phyloP scores from a whole-genome alignment of 2,329 filamentous ascomycete genomes.

The Ophiostoma ulmi region DNA sequence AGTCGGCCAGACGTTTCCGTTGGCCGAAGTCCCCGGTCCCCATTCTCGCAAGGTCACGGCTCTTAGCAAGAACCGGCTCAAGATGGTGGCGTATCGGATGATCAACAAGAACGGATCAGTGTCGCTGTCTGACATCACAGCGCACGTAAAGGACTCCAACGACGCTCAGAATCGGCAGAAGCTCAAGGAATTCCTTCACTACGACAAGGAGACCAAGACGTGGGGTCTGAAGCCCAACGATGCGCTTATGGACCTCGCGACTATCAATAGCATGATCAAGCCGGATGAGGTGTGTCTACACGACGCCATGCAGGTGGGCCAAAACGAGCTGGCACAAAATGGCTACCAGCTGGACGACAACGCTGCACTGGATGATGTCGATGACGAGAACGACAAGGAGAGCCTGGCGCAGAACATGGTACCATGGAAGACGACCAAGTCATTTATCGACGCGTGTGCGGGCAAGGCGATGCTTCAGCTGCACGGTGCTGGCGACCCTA shows the following conservation, averaged over 20 bases:
- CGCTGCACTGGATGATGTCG: conserved; percentile 60
- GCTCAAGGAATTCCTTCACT: conserved; percentile 91
- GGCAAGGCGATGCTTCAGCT: conserved; percentile 96
- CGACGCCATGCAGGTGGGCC: conserved; percentile 93
- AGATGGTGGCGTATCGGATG: conserved; percentile 90
- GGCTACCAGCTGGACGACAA: conserved; percentile 66
- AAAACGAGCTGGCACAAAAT: conserved; percentile 84
- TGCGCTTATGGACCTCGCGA: conserved; percentile 70
- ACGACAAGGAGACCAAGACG: conserved; percentile 79
- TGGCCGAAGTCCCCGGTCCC: conserved; percentile 84
- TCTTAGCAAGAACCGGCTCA: conserved; percentile 92
- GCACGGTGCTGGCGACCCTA: conserved; percentile 91
- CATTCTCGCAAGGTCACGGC: conserved; percentile 94
- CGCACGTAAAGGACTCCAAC: conserved; percentile 85
- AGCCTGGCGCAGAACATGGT: conserved; percentile 83
- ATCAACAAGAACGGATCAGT: conserved; percentile 71
- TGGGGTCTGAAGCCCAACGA: conserved; percentile 76
- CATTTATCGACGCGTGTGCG: conserved; percentile 87
- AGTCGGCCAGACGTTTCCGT: conserved; percentile 89
- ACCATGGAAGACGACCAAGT: conserved; percentile 94
- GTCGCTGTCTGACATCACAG: conserved; percentile 78
- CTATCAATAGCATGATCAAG: conserved; percentile 81
- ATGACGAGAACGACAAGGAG: conserved; percentile 60
- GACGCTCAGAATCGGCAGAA: conserved; percentile 96
- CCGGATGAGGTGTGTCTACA: conserved; percentile 92